Percentiles rank a stretch among this genome's conserved stretches.
Conservation (phyloP, 768 basidiomycete genomes). For the Hygrophorus pudorinus region DNA sequence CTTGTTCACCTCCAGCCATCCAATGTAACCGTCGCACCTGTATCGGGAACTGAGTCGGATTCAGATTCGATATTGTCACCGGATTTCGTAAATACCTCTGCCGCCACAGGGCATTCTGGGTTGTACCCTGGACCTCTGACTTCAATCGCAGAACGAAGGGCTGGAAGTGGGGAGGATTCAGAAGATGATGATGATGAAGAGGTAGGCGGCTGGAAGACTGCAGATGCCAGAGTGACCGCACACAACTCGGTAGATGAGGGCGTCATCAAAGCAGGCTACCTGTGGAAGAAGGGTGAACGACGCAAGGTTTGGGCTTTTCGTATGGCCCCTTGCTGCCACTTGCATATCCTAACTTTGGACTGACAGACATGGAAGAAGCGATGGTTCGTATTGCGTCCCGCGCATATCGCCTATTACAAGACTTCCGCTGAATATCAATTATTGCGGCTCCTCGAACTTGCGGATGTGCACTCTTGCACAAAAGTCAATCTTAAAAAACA, state of each 20-base stretch:
- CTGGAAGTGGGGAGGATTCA: constrained; percentile 66
- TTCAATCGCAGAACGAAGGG: constrained; percentile 68
- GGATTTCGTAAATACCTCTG: constrained; percentile 41
- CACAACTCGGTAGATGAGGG: constrained; percentile 51
- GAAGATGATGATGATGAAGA: constrained; percentile 63
- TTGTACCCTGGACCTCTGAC: constrained; percentile 33
- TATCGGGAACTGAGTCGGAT: constrained; percentile 80
- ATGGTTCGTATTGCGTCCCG: constrained; percentile 92
- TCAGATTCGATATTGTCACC: constrained; percentile 63
- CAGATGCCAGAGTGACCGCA: constrained; percentile 30
- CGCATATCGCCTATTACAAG: constrained; percentile 95
- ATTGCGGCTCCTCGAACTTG: constrained; percentile 76
- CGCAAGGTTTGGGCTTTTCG: constrained; percentile 60
- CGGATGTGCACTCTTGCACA: constrained; percentile 85
- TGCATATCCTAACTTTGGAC: constrained; percentile 5
- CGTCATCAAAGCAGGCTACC: constrained; percentile 84
- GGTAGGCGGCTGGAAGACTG: constrained; percentile 55
- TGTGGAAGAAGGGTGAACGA: constrained; percentile 97
- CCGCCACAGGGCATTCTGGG: not conserved
- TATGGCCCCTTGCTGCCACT: constrained; percentile 2
- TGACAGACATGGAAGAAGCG: constrained; percentile 96
- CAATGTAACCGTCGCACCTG: constrained; percentile 14
- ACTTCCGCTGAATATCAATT: constrained; percentile 90
- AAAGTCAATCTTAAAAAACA: constrained; percentile 85
- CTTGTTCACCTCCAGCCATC: constrained; percentile 14